Base-by-base conservation (phyloP, 148 eudicot species). In the Camellia granthamiana region DNA sequence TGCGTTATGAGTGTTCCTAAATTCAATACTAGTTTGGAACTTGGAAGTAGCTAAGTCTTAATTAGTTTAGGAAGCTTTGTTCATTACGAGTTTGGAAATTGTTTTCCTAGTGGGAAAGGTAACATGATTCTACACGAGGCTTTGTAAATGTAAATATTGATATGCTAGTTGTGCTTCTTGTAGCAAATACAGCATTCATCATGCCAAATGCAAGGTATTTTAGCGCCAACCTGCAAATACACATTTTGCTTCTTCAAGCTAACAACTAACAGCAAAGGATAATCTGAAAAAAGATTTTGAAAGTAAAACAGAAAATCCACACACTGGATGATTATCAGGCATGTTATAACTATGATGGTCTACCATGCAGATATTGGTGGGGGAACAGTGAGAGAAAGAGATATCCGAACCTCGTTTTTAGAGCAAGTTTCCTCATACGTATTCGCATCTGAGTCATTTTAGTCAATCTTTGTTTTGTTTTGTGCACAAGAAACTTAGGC, bases 401-500 rank as follows among this genome's bases (percentile, higher is more conserved):
- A 62, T 78, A 14, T 14, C 2, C 23, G 66, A 68, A 92, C 97
- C 96, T 93, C 72, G 97, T 95, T 83, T 95, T 93, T 11, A 93
- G 79, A 59, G 93, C 94, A 77, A 95, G 97, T 85, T 88, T 95
- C 90, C 93, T 91, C 98, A 93, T 95, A 30, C 97, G 94, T 83
- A 95, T 89, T 61, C 96, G 88, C 98, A 95, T 93, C 84, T 90
- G 97, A 63, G 96, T 93, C 98, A 95, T 95, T 88, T 95, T 95
- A 3, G 98, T 95, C 83, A 95, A 84, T 46, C 98, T 84, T 78
- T 95, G 97, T 82, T 95, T 95, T 47, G 91, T 89, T 82, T 95
- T 95, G 84, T 95, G 98, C 62, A 93, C 91, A 80, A 93, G 91
- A 75, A 86, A 85, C 74, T 95, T 95, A 15, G 98, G 98, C 97